Conservation (phyloP, 2,329 filamentous ascomycete species). For the Paraconiothyrium sp. region DNA sequence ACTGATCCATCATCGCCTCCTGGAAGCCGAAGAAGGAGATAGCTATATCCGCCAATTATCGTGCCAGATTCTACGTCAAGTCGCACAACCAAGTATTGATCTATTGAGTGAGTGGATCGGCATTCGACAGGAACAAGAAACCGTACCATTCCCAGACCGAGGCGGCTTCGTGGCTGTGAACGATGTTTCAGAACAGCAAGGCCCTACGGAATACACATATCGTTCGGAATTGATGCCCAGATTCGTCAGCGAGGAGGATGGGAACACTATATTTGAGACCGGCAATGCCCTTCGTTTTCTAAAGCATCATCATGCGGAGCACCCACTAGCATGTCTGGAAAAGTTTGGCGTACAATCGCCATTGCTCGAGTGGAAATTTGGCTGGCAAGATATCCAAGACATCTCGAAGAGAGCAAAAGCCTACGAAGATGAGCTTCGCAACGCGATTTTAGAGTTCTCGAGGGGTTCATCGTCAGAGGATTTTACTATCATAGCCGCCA, state of each 20-base stretch:
- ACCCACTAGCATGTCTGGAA: slow-evolving; percentile 69
- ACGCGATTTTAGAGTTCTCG: slow-evolving; percentile 41
- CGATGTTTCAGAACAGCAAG: slow-evolving; percentile 34
- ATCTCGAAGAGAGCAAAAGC: slow-evolving; percentile 68
- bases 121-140: slow-evolving; percentile 56
- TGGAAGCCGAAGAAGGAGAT: slow-evolving; percentile 69
- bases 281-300: slow-evolving; percentile 80
- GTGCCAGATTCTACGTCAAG: slow-evolving; percentile 71
- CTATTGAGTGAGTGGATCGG: slow-evolving; percentile 80
- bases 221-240: slow-evolving; percentile 72
- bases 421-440: slow-evolving; percentile 59
- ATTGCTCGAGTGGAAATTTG: slow-evolving; percentile 72
- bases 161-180: slow-evolving; percentile 42
- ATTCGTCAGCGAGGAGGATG: slow-evolving; percentile 76
- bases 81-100: slow-evolving; percentile 72
- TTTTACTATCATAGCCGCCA: background rate
- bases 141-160: slow-evolving; percentile 37
- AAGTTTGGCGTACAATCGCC: slow-evolving; percentile 64
- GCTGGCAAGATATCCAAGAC: slow-evolving; percentile 73
- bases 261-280: slow-evolving; percentile 78
- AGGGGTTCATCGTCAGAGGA: slow-evolving; percentile 10
- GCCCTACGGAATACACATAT: slow-evolving; percentile 66
- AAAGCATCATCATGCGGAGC: slow-evolving; percentile 73
- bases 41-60: slow-evolving; percentile 70
- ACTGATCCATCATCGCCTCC: slow-evolving; percentile 46